Evolutionary conservation across 441 rosid genomes (phyloP), one percentile per base, ranked within the genome.

Genomic region (Brassica balearica): DNA sequence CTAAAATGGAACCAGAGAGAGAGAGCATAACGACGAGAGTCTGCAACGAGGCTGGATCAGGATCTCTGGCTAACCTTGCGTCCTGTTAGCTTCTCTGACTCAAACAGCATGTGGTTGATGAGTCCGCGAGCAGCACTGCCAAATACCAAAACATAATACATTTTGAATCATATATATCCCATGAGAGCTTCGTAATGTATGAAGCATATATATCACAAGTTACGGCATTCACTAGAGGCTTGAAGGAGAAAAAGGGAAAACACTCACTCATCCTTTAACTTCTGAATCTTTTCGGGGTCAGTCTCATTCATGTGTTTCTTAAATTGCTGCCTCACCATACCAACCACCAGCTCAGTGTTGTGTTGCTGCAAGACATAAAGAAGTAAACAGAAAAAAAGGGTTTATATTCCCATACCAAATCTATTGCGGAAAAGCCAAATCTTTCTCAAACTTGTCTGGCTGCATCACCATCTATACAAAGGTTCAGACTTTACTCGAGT

Each of bases 81-180:
- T 75, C 98, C 96, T 25, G 94, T 75, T 84, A 85, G 38, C 86
- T 83, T 89, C 87, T 94, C 97, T 9, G 96, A 76, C 84, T 96
- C 99, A 2, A 86, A 86, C 41, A 96, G 85, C 68, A 93, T 92
- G 84, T 96, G 99, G 81, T 96, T 93, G 79, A 93, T 90, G 68
- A 93, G 98, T 77, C 98, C 98, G 76, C 98, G 86, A 12, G 99
- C 99, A 9, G 98, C 99, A 70, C 99, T 96, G 88, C 83, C 82
- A 82, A 65, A 81, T 71, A 38, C 65, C 64, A 71, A 34, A 69
- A 76, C 19, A 58, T 48, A 60, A 72, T 1, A 6, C 36, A 19
- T 1, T 43, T 60, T 43, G 17, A 22, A 46, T 67, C 68, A 76
- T 59, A 29, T 4, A 29, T 34, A 34, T 34, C 9, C 41, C 41